phyloP scores from a whole-genome alignment of 2,329 filamentous ascomycete genomes.

The Sclerotinia borealis region DNA sequence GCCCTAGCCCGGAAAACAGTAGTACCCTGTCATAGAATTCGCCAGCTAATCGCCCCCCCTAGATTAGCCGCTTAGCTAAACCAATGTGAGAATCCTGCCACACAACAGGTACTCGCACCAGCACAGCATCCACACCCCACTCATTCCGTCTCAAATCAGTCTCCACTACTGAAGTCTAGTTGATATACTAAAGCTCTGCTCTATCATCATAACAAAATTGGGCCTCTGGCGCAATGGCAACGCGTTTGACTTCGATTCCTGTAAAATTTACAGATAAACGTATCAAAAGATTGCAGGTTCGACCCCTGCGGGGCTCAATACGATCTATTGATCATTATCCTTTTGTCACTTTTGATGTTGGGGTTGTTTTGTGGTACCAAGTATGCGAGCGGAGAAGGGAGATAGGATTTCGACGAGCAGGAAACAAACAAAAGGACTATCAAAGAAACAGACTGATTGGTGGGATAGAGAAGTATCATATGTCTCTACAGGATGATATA shows the following conservation, averaged over 20 bases:
- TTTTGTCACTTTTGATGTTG: neutral
- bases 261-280: neutral
- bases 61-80: neutral
- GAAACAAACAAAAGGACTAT: neutral
- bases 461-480: no score
- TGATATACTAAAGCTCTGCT: accelerated
- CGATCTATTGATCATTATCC: accelerated
- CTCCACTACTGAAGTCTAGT: neutral
- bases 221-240: constrained; percentile 9
- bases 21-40: no score
- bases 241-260: constrained; percentile 10
- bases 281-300: constrained; percentile 10
- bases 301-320: neutral
- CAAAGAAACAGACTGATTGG: no score
- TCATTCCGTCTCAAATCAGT: neutral
- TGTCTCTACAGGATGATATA: no score
- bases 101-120: neutral
- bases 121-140: neutral
- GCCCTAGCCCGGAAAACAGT: no score
- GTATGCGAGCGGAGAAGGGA: no score
- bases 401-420: neutral
- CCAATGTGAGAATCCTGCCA: neutral
- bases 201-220: neutral
- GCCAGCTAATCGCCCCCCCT: neutral
- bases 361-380: no score